phyloP scores from a whole-genome alignment of 176 grass and related monocot genomes.

The Paspalum vaginatum region DNA sequence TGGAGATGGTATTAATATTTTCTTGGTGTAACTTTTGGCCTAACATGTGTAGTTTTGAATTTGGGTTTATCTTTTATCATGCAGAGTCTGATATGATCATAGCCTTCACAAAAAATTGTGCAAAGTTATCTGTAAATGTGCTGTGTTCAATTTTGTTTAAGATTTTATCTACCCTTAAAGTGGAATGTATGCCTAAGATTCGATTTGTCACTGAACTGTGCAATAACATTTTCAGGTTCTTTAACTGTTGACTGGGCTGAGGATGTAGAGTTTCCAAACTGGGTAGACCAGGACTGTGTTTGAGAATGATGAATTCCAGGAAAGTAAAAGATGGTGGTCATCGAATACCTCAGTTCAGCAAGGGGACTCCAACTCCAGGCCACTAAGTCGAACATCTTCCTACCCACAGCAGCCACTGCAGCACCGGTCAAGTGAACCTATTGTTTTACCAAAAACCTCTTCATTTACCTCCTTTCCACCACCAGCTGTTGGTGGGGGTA shows the following conservation, averaged over 20 bases:
- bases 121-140: background rate
- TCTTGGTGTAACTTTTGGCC: background rate
- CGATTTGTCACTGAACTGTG: conserved; percentile 39
- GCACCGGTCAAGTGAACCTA: conserved; percentile 75
- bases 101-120: too few species aligned
- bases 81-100: background rate
- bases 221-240: conserved; percentile 67
- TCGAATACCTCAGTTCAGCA: conserved; percentile 54
- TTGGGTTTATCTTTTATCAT: background rate
- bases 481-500: conserved; percentile 46
- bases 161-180: conserved; percentile 14
- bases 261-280: conserved; percentile 70
- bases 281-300: conserved; percentile 73
- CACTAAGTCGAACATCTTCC: conserved; percentile 81
- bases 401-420: conserved; percentile 80
- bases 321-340: conserved; percentile 81
- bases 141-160: background rate
- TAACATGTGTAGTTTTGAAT: background rate
- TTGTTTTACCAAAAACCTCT: conserved; percentile 59
- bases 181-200: conserved; percentile 8
- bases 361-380: conserved; percentile 65
- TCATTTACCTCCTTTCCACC: conserved; percentile 73
- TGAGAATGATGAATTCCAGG: conserved; percentile 67
- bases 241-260: conserved; percentile 84
- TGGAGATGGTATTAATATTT: too few species aligned